Percentiles rank a stretch among this genome's conserved stretches.
Conservation (phyloP, 768 basidiomycete genomes). For the Trametes sanguinea region DNA sequence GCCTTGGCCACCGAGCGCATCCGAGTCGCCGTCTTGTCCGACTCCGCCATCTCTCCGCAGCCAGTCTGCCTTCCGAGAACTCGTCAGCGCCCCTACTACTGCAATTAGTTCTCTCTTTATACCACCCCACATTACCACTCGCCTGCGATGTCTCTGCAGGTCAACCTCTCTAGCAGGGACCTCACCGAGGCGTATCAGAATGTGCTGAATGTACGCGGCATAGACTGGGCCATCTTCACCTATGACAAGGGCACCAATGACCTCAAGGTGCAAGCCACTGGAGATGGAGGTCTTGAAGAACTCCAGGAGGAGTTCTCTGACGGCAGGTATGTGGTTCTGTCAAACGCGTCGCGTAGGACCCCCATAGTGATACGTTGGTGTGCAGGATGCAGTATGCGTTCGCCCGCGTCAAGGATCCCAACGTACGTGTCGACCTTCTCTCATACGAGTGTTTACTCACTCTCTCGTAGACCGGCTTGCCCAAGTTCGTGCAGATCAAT, state of each 20-base stretch:
- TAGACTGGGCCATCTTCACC: slow-evolving; percentile 80
- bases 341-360: neutral
- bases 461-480: slow-evolving; percentile 63
- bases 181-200: slow-evolving; percentile 74
- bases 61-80: neutral
- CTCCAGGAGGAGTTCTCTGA: slow-evolving; percentile 95
- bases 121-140: neutral
- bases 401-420: slow-evolving; percentile 79
- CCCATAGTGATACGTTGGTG: neutral
- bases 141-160: slow-evolving; percentile 68
- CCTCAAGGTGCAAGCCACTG: slow-evolving; percentile 83
- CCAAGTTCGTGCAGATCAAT: slow-evolving; percentile 94
- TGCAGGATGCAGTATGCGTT: slow-evolving; percentile 93
- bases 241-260: slow-evolving; percentile 84
- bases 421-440: slow-evolving; percentile 48
- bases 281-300: slow-evolving; percentile 87
- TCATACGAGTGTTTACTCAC: neutral
- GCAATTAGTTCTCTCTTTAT: no score
- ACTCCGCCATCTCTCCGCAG: neutral
- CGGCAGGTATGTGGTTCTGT: slow-evolving; percentile 61
- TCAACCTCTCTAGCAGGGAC: slow-evolving; percentile 76
- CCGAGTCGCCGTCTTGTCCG: neutral
- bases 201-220: slow-evolving; percentile 63
- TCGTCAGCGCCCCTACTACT: neutral
- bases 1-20: neutral